These are phyloP conservation scores for Wilcoxina mikolae DNA, from an alignment of 495 filamentous ascomycete genomes.

Conservation along the genomic window DNA sequence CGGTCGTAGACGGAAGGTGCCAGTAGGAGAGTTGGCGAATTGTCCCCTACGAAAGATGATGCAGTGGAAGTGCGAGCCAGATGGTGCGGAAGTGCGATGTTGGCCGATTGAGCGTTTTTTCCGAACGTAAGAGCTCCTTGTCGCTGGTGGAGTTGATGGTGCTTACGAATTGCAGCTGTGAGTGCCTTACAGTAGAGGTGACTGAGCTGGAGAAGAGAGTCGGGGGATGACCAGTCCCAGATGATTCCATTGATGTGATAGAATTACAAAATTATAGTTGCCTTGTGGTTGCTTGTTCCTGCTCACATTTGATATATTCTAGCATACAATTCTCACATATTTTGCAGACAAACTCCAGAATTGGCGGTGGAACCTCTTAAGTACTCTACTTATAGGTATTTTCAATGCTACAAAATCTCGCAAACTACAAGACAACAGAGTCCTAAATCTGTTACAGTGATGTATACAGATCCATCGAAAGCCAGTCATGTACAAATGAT, in stretches of 20 bases:
- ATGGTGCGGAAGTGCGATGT: slow-evolving; percentile 15
- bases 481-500: no score
- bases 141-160: not conserved
- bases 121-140: slow-evolving; percentile 15
- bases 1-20: slow-evolving; percentile 11
- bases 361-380: no score
- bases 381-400: not conserved
- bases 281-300: no score
- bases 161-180: slow-evolving; percentile 11
- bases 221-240: not conserved
- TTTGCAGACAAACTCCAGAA: no score
- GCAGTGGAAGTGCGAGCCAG: slow-evolving; percentile 22
- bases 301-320: no score
- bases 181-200: slow-evolving; percentile 21
- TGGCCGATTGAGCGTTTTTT: slow-evolving; percentile 22
- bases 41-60: slow-evolving; percentile 21
- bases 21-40: slow-evolving; percentile 9
- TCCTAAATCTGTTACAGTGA: no score
- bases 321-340: no score
- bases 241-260: not conserved
- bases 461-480: no score
- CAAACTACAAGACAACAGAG: not conserved
- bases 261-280: no score
- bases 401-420: not conserved
- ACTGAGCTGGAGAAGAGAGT: slow-evolving; percentile 19